These are phyloP conservation scores for Mallotus japonicus DNA, from an alignment of 441 rosid genomes.

Conservation along the genomic window DNA sequence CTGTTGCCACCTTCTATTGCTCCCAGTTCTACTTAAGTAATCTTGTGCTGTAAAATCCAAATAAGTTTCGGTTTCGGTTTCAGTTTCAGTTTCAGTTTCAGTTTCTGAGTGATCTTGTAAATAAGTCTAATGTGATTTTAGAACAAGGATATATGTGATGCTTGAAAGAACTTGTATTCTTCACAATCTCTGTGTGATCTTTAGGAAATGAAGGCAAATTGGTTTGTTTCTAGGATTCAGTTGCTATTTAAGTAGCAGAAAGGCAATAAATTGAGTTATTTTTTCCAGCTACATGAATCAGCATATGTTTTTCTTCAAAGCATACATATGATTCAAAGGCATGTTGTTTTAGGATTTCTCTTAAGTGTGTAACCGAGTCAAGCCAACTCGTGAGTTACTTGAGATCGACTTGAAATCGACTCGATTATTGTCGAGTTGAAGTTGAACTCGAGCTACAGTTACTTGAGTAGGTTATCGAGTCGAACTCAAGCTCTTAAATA, in stretches of 20 bases:
- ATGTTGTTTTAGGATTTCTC: too few relatives aligned
- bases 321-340: too few relatives aligned
- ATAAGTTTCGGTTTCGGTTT: constrained; percentile 17
- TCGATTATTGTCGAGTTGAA: too few relatives aligned
- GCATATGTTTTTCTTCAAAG: too few relatives aligned
- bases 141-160: background rate
- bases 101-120: constrained; percentile 15
- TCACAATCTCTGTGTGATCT: background rate
- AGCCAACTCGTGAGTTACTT: too few relatives aligned
- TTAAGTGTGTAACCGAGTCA: too few relatives aligned
- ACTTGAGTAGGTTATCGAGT: too few relatives aligned
- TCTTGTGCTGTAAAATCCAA: constrained; percentile 15
- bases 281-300: background rate
- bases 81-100: constrained; percentile 1
- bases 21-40: constrained; percentile 39
- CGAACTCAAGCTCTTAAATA: too few relatives aligned
- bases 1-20: constrained; percentile 47
- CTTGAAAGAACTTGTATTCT: background rate
- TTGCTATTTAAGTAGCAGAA: too few relatives aligned
- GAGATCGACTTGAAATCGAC: too few relatives aligned
- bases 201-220: background rate
- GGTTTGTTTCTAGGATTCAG: background rate
- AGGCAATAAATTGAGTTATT: too few relatives aligned
- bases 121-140: constrained; percentile 14
- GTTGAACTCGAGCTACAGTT: too few relatives aligned